Conservation (phyloP, 73 alveolate genomes). For the Tetrahymena malaccensis region DNA sequence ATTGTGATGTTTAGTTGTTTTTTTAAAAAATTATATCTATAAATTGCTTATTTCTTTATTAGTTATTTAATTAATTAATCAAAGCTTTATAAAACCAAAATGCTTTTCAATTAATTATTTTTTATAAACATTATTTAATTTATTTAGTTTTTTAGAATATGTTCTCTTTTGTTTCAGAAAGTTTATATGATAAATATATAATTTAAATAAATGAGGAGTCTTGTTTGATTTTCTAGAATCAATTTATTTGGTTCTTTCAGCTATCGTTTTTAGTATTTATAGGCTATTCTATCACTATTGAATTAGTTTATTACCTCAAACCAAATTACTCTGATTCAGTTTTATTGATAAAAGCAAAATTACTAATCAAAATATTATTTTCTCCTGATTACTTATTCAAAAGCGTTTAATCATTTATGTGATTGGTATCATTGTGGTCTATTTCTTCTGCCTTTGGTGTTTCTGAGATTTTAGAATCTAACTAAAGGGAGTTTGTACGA, state of each 20-base stretch:
- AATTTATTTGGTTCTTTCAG: too few species aligned
- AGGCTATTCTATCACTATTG: not conserved
- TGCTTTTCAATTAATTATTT: too few species aligned
- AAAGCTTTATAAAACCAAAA: too few species aligned
- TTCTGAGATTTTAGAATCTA: not conserved
- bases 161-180: too few species aligned
- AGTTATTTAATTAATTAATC: too few species aligned
- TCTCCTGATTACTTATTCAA: not conserved
- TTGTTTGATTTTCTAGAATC: not conserved
- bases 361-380: not conserved
- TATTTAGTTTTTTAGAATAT: too few species aligned
- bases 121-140: too few species aligned
- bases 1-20: too few species aligned
- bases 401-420: not conserved
- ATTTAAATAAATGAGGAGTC: too few species aligned
- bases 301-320: not conserved
- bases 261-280: not conserved
- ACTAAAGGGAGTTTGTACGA: not conserved
- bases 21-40: too few species aligned
- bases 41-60: too few species aligned
- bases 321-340: not conserved
- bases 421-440: not conserved
- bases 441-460: not conserved
- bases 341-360: not conserved
- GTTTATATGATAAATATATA: too few species aligned